A percentile compares a stretch with the other conserved stretches of the same genome.
These are phyloP conservation scores for Proliferodiscus dingleyae DNA, from an alignment of 2,329 filamentous ascomycete species.

Conservation along the genomic window DNA sequence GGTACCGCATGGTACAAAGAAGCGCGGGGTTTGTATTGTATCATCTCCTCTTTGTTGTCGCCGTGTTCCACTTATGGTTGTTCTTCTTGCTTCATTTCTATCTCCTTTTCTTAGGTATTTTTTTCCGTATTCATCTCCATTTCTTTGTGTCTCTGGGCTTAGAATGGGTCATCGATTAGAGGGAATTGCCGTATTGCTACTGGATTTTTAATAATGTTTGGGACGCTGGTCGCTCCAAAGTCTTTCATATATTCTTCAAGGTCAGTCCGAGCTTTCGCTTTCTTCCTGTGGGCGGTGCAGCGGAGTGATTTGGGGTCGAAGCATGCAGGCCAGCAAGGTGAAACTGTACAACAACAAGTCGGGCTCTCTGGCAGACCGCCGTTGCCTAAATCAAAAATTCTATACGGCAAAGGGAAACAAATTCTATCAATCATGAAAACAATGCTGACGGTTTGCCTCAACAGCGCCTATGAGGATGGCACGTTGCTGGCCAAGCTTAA, in stretches of 20 bases:
- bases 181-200: slow-evolving; percentile 16
- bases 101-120: slow-evolving; percentile 32
- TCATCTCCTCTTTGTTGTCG: slow-evolving; percentile 12
- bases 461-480: slow-evolving; percentile 29
- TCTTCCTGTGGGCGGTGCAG: neutral
- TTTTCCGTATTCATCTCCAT: slow-evolving; percentile 9
- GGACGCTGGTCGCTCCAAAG: slow-evolving; percentile 31
- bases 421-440: slow-evolving; percentile 1
- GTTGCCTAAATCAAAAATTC: slow-evolving; percentile 2
- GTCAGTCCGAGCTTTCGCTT: slow-evolving; percentile 21
- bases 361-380: neutral
- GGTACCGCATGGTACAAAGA: neutral
- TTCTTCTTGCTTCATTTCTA: slow-evolving; percentile 18
- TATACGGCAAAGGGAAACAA: slow-evolving; percentile 2
- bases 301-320: slow-evolving; percentile 4
- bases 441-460: slow-evolving; percentile 17
- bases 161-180: slow-evolving; percentile 11
- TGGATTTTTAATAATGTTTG: slow-evolving; percentile 29
- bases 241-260: slow-evolving; percentile 25
- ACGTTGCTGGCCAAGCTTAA: slow-evolving; percentile 28
- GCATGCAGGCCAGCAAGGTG: slow-evolving; percentile 3
- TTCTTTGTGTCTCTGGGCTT: slow-evolving; percentile 8
- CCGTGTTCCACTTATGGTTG: slow-evolving; percentile 7
- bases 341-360: slow-evolving; percentile 7
- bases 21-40: slow-evolving; percentile 11